Evolutionary conservation across 192 early-diverging fungal species (phyloP).

Genomic region (Linnemannia exigua): DNA sequence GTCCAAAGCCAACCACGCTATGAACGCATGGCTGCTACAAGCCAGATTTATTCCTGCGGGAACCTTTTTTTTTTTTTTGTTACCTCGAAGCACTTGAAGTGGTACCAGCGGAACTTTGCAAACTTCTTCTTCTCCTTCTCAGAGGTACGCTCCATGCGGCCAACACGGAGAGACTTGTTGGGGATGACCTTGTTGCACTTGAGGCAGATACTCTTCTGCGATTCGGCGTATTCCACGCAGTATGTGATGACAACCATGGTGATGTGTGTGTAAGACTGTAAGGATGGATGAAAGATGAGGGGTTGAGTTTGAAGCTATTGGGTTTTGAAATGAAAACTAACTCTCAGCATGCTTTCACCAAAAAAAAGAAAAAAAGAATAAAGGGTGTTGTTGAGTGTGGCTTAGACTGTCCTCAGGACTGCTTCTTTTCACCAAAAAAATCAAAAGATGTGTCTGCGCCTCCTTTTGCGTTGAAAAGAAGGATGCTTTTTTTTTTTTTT

Average conservation of each 20-base stretch:
- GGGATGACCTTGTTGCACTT: slow-evolving; percentile 63
- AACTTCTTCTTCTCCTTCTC: slow-evolving; percentile 67
- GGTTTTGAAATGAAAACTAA: background rate
- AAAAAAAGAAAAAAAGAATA: background rate
- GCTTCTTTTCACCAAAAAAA: background rate
- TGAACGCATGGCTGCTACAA: no score
- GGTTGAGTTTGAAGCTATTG: background rate
- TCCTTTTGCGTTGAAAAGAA: no score
- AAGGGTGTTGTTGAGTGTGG: slow-evolving; percentile 1
- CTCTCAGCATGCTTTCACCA: background rate
- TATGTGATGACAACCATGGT: slow-evolving; percentile 57
- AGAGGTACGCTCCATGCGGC: slow-evolving; percentile 56
- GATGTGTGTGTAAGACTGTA: no score
- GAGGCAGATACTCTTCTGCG: slow-evolving; percentile 58
- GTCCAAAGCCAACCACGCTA: no score
- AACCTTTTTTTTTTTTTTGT: slow-evolving; percentile 5
- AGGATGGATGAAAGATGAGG: background rate
- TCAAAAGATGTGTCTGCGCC: no score
- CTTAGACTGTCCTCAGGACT: background rate
- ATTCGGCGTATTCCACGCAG: slow-evolving; percentile 62
- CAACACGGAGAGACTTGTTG: slow-evolving; percentile 62
- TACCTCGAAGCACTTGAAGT: slow-evolving; percentile 67
- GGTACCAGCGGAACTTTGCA: slow-evolving; percentile 65
- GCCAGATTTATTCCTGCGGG: no score
- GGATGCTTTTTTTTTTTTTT: no score